phyloP scores from a whole-genome alignment of 192 early-diverging fungal species.

The Pecoramyces ruminantium region DNA sequence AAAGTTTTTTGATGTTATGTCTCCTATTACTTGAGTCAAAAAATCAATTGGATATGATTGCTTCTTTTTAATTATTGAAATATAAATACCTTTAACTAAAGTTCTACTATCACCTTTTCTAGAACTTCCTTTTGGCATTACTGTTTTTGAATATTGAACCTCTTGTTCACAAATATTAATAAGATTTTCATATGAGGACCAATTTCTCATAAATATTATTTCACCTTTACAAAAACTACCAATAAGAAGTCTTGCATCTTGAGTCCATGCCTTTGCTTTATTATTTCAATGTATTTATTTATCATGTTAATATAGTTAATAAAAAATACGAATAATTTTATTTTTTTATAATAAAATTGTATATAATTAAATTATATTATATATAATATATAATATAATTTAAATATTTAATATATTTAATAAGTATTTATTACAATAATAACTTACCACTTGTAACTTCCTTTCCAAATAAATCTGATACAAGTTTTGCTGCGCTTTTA shows the following conservation, averaged over 20 bases:
- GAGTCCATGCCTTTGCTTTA: not conserved
- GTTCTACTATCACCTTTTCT: not conserved
- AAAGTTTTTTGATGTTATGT: not conserved
- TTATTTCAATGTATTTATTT: not conserved
- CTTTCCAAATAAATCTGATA: not conserved
- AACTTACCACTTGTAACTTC: not conserved
- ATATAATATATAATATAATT: too few relatives aligned
- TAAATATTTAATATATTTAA: too few relatives aligned
- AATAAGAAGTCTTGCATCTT: not conserved
- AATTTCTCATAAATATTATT: not conserved
- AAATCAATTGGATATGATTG: not conserved
- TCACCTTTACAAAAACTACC: not conserved
- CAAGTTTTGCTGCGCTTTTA: not conserved
- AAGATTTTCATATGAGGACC: not conserved
- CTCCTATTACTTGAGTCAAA: not conserved
- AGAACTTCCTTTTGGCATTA: not conserved
- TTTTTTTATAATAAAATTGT: too few relatives aligned
- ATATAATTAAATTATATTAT: too few relatives aligned
- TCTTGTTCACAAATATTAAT: not conserved
- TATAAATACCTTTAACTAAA: not conserved
- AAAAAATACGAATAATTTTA: too few relatives aligned
- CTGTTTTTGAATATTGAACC: not conserved
- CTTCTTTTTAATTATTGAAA: not conserved
- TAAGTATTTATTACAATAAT: not conserved
- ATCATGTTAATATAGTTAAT: not conserved